These are phyloP conservation scores for Digitaria exilis DNA, from an alignment of 202 grass and related monocot species.

Conservation along the genomic window DNA sequence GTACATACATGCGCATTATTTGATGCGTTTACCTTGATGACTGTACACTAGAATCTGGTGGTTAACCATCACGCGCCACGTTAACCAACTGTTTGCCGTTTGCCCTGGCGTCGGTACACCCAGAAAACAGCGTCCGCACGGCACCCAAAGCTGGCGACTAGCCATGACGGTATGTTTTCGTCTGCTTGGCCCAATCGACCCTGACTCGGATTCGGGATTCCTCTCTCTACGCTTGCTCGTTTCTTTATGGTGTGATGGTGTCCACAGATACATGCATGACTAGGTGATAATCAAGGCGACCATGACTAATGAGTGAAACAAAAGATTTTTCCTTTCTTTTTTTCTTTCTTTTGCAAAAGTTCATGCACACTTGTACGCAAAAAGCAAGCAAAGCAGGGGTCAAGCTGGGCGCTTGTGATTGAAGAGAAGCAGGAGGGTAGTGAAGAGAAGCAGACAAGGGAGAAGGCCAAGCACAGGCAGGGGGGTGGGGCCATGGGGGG, in stretches of 20 bases:
- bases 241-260: not conserved
- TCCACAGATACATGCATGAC: not conserved
- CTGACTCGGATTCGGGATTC: conserved; percentile 40
- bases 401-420: not conserved
- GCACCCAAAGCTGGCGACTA: not conserved
- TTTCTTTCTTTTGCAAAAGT: not conserved
- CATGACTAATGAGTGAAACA: conserved; percentile 3
- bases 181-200: conserved; percentile 17
- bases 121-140: conserved; percentile 16
- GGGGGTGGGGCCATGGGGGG: not conserved
- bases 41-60: not conserved
- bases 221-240: not conserved
- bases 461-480: conserved; percentile 5
- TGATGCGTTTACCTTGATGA: not conserved
- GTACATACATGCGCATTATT: not conserved
- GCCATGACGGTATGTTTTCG: not conserved
- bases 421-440: not conserved
- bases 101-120: not conserved
- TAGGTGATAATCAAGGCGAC: not conserved
- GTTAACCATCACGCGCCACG: not conserved
- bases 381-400: not conserved
- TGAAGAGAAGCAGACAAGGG: not conserved
- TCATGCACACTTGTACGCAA: not conserved
- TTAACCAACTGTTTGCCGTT: not conserved
- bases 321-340: not conserved